Base-by-base conservation (phyloP, 2,329 filamentous ascomycete genomes). In the Neofusicoccum cordaticola region DNA sequence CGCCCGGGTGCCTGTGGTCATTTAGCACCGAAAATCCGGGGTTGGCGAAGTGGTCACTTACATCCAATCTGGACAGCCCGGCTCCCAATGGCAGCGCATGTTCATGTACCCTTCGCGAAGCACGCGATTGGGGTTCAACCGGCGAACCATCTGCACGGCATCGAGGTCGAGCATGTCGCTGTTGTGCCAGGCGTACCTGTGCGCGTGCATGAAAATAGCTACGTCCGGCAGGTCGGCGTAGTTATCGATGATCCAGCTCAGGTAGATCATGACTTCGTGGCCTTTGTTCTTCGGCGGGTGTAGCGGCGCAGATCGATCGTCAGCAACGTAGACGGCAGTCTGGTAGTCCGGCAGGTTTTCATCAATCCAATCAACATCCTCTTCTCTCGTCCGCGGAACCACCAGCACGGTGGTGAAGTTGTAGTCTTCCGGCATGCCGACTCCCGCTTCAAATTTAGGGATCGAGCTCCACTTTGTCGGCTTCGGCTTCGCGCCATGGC, bases 231-330 rank as follows among this genome's bases (percentile, higher is more conserved):
- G 80, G 3, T 78, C 70, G 67, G 88, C 80, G 75, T 89, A 89
- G 72, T 84, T 81, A 71, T 87, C 85, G 69, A 87, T 82, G 69
- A 89, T 82, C 73, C 86, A 88, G 44, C 81, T 84, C 42, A 88
- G 79, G 71, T 89, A 88, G 7, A 86, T 82, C 76, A 86, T 84
- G 39, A 84, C 86, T 74, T 89, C 87, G 69, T 87, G 84, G 39
- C 87, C 87, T 72, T 87, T 87, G 70, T 85, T 85, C 64, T 81
- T 79, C 0, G 83, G 83, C 1, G 84, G 81, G 65, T 83, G 82
- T 22, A 82, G 76, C 13, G 74, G 71, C 2, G 82, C 82, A 1
- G 70, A 72, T 5, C 76, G 75, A 68, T 85, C 80, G 68, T 86
- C 81, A 31, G 81, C 82, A n/a, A 83, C 77, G 69, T 86, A 86